Evolutionary conservation across 2,329 filamentous ascomycete species (phyloP).

Genomic region (Ceratocystis eucalypticola): DNA sequence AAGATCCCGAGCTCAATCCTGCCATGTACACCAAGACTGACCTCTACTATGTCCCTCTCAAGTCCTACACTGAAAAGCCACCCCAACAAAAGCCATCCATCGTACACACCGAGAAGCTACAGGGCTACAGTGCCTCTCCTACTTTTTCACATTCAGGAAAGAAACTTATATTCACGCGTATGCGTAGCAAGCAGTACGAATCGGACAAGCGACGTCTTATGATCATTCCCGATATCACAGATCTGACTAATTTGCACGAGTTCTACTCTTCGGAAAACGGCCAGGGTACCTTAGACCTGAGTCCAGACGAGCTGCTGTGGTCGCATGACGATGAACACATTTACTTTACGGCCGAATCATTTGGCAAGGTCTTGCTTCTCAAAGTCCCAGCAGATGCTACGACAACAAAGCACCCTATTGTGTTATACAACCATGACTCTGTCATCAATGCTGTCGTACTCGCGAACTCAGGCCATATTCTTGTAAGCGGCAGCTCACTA

Average conservation of each 20-base stretch:
- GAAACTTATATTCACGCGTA: slow-evolving; percentile 62
- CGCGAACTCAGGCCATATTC: slow-evolving; percentile 35
- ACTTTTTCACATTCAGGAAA: slow-evolving; percentile 62
- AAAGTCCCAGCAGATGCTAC: slow-evolving; percentile 41
- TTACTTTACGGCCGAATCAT: slow-evolving; percentile 60
- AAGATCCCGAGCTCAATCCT: slow-evolving; percentile 56
- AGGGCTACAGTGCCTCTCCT: slow-evolving; percentile 52
- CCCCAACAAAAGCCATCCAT: slow-evolving; percentile 31
- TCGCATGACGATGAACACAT: slow-evolving; percentile 47
- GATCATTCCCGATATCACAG: slow-evolving; percentile 46
- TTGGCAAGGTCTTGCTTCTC: slow-evolving; percentile 50
- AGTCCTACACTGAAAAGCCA: slow-evolving; percentile 41
- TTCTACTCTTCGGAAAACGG: slow-evolving; percentile 49
- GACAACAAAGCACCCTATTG: slow-evolving; percentile 35
- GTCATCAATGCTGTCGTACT: slow-evolving; percentile 42
- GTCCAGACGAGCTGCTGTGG: slow-evolving; percentile 45
- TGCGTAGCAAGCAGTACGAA: slow-evolving; percentile 67
- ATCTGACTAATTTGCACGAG: slow-evolving; percentile 45
- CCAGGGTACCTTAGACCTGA: slow-evolving; percentile 46
- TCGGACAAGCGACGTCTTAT: slow-evolving; percentile 61
- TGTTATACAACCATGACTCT: slow-evolving; percentile 40
- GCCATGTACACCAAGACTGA: slow-evolving; percentile 71
- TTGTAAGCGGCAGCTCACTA: slow-evolving; percentile 54
- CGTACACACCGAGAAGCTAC: slow-evolving; percentile 40
- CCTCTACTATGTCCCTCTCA: slow-evolving; percentile 58